Conservation (phyloP, 768 basidiomycete genomes). For the Cystobasidium onofrii region DNA sequence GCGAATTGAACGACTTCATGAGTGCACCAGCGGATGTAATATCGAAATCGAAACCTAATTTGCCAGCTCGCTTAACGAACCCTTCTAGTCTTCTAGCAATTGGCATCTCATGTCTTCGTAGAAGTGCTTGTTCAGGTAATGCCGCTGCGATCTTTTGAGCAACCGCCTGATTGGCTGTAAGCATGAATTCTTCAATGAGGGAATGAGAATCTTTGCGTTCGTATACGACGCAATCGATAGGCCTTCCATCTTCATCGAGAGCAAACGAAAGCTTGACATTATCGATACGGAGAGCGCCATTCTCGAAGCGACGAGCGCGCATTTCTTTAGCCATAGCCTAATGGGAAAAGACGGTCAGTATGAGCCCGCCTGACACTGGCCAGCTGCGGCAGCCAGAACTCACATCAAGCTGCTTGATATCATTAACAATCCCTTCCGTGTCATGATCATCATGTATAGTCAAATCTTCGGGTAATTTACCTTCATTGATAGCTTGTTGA, state of each 20-base stretch:
- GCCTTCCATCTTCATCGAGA: slow-evolving; percentile 67
- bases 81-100: slow-evolving; percentile 77
- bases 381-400: background rate
- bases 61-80: slow-evolving; percentile 70
- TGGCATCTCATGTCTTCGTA: slow-evolving; percentile 87
- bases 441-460: slow-evolving; percentile 56
- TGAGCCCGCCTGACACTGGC: background rate
- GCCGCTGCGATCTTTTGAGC: slow-evolving; percentile 89
- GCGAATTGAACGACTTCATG: slow-evolving; percentile 71
- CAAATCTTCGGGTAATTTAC: slow-evolving; percentile 52
- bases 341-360: background rate
- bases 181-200: slow-evolving; percentile 94
- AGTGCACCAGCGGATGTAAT: slow-evolving; percentile 66
- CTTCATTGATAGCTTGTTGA: slow-evolving; percentile 72
- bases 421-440: slow-evolving; percentile 59
- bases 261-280: slow-evolving; percentile 65
- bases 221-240: slow-evolving; percentile 65
- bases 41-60: slow-evolving; percentile 76
- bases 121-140: slow-evolving; percentile 90
- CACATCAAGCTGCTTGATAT: slow-evolving; percentile 61
- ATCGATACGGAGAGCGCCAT: slow-evolving; percentile 66
- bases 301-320: slow-evolving; percentile 63
- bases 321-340: slow-evolving; percentile 64
- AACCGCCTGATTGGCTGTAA: slow-evolving; percentile 77
- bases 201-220: slow-evolving; percentile 64